Evolutionary conservation across 768 basidiomycete genomes (phyloP), one percentile per base, ranked within the genome.

Genomic region (Boletellus sp.): DNA sequence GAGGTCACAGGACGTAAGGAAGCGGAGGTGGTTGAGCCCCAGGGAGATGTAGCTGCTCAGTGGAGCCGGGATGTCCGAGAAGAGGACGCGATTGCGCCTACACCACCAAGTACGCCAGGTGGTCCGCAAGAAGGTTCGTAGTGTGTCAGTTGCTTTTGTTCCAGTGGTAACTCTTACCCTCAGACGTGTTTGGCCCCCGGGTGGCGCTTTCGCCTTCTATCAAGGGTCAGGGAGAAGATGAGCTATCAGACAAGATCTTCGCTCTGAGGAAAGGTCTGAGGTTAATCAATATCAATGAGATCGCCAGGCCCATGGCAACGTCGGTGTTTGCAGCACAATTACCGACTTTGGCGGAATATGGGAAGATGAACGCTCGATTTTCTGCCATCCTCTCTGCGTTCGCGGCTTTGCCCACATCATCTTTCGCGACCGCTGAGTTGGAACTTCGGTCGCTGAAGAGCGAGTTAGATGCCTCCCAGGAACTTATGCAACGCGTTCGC

Each of bases 101-200:
- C 44, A 26, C 9, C 39, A 10, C 47, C 59, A 8, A 35, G 45
- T 20, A 22, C 43, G 13, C 35, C 46, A n/a, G 17, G n/a, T 22
- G 15, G 32, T 31, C 40, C 32, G 8, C 56, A 59, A 41, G 64
- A 62, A 64, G 67, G 67, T 70, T 33, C 6, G 64, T 51, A 16
- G 22, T 36, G 37, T 48, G 41, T 15, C 3, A 19, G 31, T 37
- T 36, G 28, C 28, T 39, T 20, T 40, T 24, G 32, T 49, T 52
- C 37, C 33, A 40, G 16, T 37, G 45, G 41, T 49, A 33, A 52
- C 52, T n/a, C 11, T 31, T 35, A 11, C n/a, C 22, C 12, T 43
- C 33, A 83, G 85, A 87, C 67, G 75, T 85, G 13, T 87, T 88
- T 57, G 76, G 77, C 31, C 61, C 74, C 36, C 69, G 72, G 15